Base-by-base conservation (phyloP, 805 yeast species). In the Wickerhamiella azymoides region DNA sequence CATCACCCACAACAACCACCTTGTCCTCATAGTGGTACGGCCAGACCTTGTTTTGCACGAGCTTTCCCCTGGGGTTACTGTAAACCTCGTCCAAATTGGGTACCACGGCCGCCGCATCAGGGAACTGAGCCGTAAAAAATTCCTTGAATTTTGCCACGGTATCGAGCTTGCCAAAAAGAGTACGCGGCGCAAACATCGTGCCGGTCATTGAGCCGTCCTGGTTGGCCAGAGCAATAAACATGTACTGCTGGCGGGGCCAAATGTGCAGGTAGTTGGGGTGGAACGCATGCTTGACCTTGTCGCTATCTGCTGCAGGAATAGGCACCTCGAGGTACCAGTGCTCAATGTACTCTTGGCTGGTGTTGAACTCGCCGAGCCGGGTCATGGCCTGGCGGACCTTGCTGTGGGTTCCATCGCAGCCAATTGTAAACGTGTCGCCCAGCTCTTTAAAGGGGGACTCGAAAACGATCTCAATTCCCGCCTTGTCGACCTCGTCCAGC, bases 141-240 rank as follows among this genome's bases (percentile, higher is more conserved):
- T 53, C 56, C 7, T 69, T 41, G 40, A 77, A 72, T 2, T 63
- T 68, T 1, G 69, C 67, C 3, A 69, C 55, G 33, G 67, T 59
- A 36, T 43, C 50, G 14, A 57, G 50, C 27, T 80, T 53, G 46
- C 80, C 82, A 18, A 81, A 74, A 14, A 81, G 57, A 5, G 63
- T 57, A 79, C 85, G 79, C 1, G 95, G 84, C 10, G 84, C 85
- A 66, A 88, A 88, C 53, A 86, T 78, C 0, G 96, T 88, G 1
- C 84, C 79, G 0, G 96, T 88, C 62, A 86, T 88, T 5, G 94
- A 79, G 0, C 89, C 92, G 59, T 84, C 94, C 19, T 65, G 61
- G 54, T 88, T 88, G 9, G 96, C 83, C 48, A 88, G 69, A 0
- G 95, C 95, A 56, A 88, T 88, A 53, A 88, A 70, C 96, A 88